A percentile compares a stretch with the other conserved stretches of the same genome.
These are phyloP conservation scores for Niveomyces coronatus DNA, from an alignment of 2,329 filamentous ascomycete species.

Conservation along the genomic window DNA sequence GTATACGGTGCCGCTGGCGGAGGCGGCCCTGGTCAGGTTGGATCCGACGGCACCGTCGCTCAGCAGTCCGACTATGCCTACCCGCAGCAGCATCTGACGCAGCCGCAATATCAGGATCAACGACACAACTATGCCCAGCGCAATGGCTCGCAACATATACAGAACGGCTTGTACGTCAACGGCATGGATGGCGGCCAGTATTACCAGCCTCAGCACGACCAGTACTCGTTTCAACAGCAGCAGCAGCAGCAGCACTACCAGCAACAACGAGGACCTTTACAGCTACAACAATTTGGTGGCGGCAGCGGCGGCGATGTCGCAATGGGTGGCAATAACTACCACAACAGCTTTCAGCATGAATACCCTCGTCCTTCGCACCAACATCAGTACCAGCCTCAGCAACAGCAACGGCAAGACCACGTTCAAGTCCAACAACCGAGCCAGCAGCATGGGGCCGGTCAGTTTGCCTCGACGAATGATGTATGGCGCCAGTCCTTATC, in stretches of 20 bases:
- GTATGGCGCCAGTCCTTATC: slow-evolving; percentile 7
- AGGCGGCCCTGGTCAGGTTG: too few relatives aligned
- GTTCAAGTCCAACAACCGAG: background rate
- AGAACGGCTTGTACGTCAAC: slow-evolving; percentile 17
- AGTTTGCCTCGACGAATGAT: slow-evolving; percentile 4
- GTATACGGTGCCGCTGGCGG: slow-evolving; percentile 12
- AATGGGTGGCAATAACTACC: slow-evolving; percentile 1
- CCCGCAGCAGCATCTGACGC: slow-evolving; percentile 20
- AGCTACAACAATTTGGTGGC: slow-evolving; percentile 4
- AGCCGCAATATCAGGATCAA: slow-evolving; percentile 17
- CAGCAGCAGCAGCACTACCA: slow-evolving; percentile 14
- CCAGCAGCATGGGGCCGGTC: slow-evolving; percentile 1
- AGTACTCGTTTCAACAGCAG: slow-evolving; percentile 13
- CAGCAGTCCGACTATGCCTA: slow-evolving; percentile 11
- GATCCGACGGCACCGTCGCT: background rate
- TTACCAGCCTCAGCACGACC: slow-evolving; percentile 18
- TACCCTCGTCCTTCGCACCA: slow-evolving; percentile 7
- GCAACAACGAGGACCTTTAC: slow-evolving; percentile 10
- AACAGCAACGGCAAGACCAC: background rate
- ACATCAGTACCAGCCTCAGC: slow-evolving; percentile 4
- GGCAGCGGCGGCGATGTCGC: background rate
- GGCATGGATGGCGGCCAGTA: slow-evolving; percentile 8
- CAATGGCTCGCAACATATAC: slow-evolving; percentile 11
- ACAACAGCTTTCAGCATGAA: background rate
- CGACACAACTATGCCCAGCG: slow-evolving; percentile 16